Conservation (phyloP, 75 land plant species). For the Azolla pinnata region DNA sequence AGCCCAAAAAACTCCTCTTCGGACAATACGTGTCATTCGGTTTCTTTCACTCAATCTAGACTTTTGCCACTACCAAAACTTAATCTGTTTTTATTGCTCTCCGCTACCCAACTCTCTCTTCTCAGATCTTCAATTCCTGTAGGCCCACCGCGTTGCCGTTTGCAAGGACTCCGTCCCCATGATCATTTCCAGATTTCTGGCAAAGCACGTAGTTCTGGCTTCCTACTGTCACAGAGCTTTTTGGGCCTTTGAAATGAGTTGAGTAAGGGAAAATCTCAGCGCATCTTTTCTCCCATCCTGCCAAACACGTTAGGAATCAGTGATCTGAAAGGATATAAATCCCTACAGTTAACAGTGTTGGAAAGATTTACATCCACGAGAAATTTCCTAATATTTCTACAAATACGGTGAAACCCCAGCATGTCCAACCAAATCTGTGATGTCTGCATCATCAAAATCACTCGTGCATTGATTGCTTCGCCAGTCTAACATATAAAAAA, state of each 20-base stretch:
- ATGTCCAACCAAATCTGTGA: neutral
- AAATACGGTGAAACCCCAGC: neutral
- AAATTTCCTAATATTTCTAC: neutral
- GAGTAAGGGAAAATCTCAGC: conserved; percentile 83
- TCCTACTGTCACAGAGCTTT: conserved; percentile 39
- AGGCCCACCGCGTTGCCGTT: neutral
- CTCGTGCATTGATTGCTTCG: neutral
- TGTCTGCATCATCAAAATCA: neutral
- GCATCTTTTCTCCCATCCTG: conserved; percentile 76
- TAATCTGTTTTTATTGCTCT: too few species aligned
- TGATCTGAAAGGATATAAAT: neutral
- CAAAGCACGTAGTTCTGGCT: neutral
- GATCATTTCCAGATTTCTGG: neutral
- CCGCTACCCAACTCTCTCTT: too few species aligned
- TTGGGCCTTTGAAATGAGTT: conserved; percentile 61
- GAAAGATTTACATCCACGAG: neutral
- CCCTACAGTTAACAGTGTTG: neutral
- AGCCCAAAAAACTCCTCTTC: too few species aligned
- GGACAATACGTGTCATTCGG: too few species aligned
- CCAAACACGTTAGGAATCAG: conserved; percentile 2
- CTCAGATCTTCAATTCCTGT: neutral
- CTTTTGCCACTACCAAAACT: too few species aligned
- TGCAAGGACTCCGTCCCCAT: neutral
- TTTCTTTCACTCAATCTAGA: too few species aligned
- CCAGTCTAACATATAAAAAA: too few species aligned